phyloP scores from a whole-genome alignment of 441 rosid genomes.

The Kokia cookei region DNA sequence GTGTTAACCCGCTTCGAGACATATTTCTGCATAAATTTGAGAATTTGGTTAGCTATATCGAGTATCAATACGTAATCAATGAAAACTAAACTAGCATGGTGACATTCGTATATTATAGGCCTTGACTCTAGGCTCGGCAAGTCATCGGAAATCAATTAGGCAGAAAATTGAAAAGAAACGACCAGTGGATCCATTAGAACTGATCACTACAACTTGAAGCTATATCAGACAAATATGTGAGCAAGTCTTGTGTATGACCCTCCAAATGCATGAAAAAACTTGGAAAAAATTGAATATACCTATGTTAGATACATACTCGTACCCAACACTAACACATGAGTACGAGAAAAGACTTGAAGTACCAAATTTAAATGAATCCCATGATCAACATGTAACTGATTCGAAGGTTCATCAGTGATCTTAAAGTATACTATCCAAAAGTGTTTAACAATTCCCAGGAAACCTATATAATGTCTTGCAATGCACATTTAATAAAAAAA shows the following conservation, averaged over 20 bases:
- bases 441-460: neutral
- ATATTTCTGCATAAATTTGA: conserved; percentile 47
- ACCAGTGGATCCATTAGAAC: neutral
- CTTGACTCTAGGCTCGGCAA: neutral
- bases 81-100: neutral
- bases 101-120: neutral
- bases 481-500: neutral
- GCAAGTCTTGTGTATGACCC: neutral
- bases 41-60: conserved; percentile 9
- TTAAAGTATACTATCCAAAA: neutral
- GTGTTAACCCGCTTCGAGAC: conserved; percentile 72
- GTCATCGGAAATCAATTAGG: neutral
- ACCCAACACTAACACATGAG: neutral
- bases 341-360: neutral
- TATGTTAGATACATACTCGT: neutral
- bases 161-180: neutral
- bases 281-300: too few relatives aligned
- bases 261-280: too few relatives aligned
- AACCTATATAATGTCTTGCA: neutral
- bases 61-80: neutral
- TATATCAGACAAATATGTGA: neutral
- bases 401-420: neutral
- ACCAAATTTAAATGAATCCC: neutral
- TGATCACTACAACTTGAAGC: neutral
- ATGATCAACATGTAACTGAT: neutral